Evolutionary conservation across 805 yeast species (phyloP), one percentile per base, ranked within the genome.

Genomic region (Candida cerambycidarum): DNA sequence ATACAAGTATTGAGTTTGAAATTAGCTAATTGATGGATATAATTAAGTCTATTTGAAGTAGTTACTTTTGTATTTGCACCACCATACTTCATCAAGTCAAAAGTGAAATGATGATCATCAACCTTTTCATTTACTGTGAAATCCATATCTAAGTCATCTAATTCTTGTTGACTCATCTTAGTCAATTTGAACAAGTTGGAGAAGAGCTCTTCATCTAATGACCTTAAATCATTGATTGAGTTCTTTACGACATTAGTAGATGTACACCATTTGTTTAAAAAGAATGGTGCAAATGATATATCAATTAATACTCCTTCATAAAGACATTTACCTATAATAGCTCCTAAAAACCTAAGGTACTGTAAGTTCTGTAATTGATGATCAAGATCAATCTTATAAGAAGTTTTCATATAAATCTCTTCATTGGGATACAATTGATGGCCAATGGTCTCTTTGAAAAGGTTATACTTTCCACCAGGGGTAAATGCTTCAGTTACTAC

Each of bases 241-340:
- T 73, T 81, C 44, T 78, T 76, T 58, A 61, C 57, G 5, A 54
- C 43, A 15, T 61, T 62, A 25, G 68, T 71, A 8, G 72, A 61
- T 34, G 65, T 68, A 38, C 76, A 67, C 83, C 92, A 79, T 56
- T 85, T 60, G 75, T 80, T 61, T 32, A 93, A 61, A 55, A 92
- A 92, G 50, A 89, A 88, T 2, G 92, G 86, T 0, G 97, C 89
- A 73, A 92, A 90, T 13, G 81, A 76, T 17, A 87, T 77, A 60
- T 90, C 95, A 6, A 92, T 79, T 48, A 92, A 68, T 3, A 89
- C 83, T 40, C 81, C 81, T 42, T 88, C 96, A 58, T 87, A 89
- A 3, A 92, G 67, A 55, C 97, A 90, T 58, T 89, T 92, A 1
- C 97, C 99, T 34, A 92, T 71, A 5, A 89, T 69, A 66, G 75